Evolutionary conservation across 306 rosid species (phyloP), one percentile per base, ranked within the genome.

Genomic region (Adenanthera pavonina): DNA sequence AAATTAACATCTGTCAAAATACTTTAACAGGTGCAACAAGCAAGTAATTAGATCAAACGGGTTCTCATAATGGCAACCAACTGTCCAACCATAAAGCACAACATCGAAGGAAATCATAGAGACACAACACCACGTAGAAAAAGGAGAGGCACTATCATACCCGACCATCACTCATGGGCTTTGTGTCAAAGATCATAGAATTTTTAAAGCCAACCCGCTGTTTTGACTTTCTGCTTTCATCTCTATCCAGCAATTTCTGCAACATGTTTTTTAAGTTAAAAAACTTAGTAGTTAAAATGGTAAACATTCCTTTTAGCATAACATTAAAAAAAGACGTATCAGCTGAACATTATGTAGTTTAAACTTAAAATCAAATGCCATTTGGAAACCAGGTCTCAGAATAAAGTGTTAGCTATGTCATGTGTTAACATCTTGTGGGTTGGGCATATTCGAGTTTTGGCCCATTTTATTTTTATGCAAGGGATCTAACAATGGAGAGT

Each of bases 151-250:
- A 59, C 65, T 52, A 72, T 38, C 82, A 75, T 92, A 95, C 99
- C 98, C 96, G 99, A 59, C 98, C 99, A 86, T 95, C 99, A 76
- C 94, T 90, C 77, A 72, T 90, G 75, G 98, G 94, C 88, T 89
- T 89, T 79, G 93, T 89, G 87, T 95, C 99, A 52, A 90, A 89
- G 76, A 92, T 92, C 94, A 95, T 88, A 16, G 98, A 93, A 89
- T 87, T 95, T 86, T 93, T 95, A 83, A 90, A 95, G 72, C 98
- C 99, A 86, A 93, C 82, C 72, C 69, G 84, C 78, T 95, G 99
- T 82, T 92, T 95, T 76, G 84, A 84, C 83, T 87, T 92, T 83
- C 88, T 89, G 82, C 88, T 82, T 79, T 80, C 90, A 81, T 89
- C 97, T 73, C 56, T 91, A 85, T 92, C 96, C 75, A 95, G 90